Conservation (phyloP, 495 filamentous ascomycete species). For the Penicillium pancosmium region DNA sequence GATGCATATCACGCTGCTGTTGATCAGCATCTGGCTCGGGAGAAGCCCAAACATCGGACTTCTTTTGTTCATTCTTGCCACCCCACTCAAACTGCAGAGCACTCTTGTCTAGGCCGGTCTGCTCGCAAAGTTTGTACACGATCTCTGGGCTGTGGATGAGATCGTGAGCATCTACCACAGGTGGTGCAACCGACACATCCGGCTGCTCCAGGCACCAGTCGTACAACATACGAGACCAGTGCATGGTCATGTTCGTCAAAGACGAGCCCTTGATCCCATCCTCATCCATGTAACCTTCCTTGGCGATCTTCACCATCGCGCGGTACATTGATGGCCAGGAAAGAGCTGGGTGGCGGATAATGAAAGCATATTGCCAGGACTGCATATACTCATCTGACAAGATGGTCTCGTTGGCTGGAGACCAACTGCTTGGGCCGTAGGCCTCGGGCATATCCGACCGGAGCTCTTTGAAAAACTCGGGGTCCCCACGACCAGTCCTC, state of each 20-base stretch:
- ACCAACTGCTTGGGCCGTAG: conserved; percentile 25
- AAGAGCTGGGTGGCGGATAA: conserved; percentile 48
- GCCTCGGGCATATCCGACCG: conserved; percentile 9
- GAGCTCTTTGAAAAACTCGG: conserved; percentile 5
- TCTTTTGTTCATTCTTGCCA: conserved; percentile 22
- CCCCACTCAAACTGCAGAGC: conserved; percentile 44
- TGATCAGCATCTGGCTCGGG: conserved; percentile 3
- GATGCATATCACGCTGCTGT: not conserved
- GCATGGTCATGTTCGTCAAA: conserved; percentile 31
- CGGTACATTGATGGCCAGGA: conserved; percentile 42
- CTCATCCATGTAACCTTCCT: conserved; percentile 17
- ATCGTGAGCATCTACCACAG: conserved; percentile 51
- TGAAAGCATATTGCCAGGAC: conserved; percentile 38
- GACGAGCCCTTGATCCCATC: conserved; percentile 15
- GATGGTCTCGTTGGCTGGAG: conserved; percentile 37
- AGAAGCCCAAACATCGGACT: conserved; percentile 8
- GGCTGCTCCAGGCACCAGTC: conserved; percentile 36
- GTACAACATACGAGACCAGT: conserved; percentile 37
- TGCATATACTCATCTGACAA: conserved; percentile 42
- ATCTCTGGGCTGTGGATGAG: conserved; percentile 39
- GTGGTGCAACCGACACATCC: conserved; percentile 26
- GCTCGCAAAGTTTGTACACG: conserved; percentile 33
- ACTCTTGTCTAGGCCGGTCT: conserved; percentile 37
- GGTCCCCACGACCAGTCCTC: conserved; percentile 2
- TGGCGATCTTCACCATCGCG: conserved; percentile 25